Evolutionary conservation across 306 rosid genomes (phyloP).

Genomic region (Oemleria cerasiformis): DNA sequence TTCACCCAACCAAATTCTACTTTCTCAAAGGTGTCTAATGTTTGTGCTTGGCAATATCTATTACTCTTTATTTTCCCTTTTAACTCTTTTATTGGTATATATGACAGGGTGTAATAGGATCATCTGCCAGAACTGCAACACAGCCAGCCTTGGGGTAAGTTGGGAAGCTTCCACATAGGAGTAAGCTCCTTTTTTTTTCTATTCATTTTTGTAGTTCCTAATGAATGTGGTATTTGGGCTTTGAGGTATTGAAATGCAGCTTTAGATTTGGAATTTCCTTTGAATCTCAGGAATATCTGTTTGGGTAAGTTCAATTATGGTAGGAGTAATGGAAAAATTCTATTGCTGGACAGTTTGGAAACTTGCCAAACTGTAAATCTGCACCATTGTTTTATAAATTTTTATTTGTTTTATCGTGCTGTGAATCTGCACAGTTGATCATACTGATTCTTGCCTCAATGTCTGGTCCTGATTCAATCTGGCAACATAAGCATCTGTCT

Average conservation of each 20-base stretch:
- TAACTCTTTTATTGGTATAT: not conserved
- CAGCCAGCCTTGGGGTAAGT: slow-evolving; percentile 10
- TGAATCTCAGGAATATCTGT: not conserved
- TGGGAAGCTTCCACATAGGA: not conserved
- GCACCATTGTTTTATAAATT: too few relatives aligned
- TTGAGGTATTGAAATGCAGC: not conserved
- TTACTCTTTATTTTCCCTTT: not conserved
- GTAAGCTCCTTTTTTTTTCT: not conserved
- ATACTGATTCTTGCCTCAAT: too few relatives aligned
- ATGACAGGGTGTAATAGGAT: not conserved
- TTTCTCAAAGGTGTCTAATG: not conserved
- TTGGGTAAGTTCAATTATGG: not conserved
- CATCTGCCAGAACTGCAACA: not conserved
- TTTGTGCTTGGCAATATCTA: not conserved
- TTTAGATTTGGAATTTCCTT: not conserved
- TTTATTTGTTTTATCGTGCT: too few relatives aligned
- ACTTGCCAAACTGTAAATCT: not conserved
- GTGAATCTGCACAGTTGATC: too few relatives aligned
- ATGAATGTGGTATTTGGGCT: not conserved
- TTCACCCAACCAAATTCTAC: not conserved
- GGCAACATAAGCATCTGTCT: not conserved
- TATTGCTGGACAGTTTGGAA: not conserved
- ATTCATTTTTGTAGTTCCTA: not conserved
- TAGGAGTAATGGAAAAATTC: too few relatives aligned
- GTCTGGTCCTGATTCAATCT: not conserved